A percentile compares a stretch with the other conserved stretches of the same genome.
phyloP scores from a whole-genome alignment of 352 stramenopile species.

The Phytopythium delawarense region DNA sequence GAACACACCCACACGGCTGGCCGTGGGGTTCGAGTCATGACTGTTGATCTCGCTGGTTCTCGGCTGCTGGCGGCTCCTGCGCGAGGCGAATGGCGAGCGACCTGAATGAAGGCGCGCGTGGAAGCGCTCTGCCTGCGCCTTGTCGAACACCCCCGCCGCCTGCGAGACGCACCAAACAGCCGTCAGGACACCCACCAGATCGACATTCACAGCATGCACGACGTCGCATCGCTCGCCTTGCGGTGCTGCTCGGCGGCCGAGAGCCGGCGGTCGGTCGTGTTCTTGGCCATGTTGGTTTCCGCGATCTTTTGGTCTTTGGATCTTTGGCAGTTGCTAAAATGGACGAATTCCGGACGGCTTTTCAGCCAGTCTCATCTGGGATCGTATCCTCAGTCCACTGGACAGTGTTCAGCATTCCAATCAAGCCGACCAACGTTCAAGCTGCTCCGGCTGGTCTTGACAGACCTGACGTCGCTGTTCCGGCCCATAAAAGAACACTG shows the following conservation, averaged over 20 bases:
- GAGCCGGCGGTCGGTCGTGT: constrained; percentile 28
- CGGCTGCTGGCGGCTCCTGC: constrained; percentile 7
- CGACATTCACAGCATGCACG: background rate
- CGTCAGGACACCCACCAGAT: background rate
- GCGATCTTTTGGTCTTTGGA: background rate
- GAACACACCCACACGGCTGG: constrained; percentile 18
- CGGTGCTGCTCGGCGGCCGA: constrained; percentile 56
- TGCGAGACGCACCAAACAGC: background rate
- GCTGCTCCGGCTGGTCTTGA: no score
- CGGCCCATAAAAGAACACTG: no score
- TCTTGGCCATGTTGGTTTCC: constrained; percentile 25
- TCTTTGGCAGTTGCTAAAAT: no score
- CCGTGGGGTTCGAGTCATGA: background rate
- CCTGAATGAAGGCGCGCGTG: constrained; percentile 28
- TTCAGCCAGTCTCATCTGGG: constrained; percentile 12
- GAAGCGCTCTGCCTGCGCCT: constrained; percentile 27
- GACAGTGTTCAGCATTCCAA: no score
- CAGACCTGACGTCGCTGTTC: no score
- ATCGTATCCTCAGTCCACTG: no score
- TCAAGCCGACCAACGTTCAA: no score
- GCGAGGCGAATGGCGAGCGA: constrained; percentile 13
- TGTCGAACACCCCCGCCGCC: constrained; percentile 39
- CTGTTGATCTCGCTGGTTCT: background rate
- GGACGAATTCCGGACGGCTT: no score
- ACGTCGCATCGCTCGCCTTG: constrained; percentile 19